These are phyloP conservation scores for Ustilago crameri DNA, from an alignment of 1,284 basidiomycete species.

Conservation along the genomic window DNA sequence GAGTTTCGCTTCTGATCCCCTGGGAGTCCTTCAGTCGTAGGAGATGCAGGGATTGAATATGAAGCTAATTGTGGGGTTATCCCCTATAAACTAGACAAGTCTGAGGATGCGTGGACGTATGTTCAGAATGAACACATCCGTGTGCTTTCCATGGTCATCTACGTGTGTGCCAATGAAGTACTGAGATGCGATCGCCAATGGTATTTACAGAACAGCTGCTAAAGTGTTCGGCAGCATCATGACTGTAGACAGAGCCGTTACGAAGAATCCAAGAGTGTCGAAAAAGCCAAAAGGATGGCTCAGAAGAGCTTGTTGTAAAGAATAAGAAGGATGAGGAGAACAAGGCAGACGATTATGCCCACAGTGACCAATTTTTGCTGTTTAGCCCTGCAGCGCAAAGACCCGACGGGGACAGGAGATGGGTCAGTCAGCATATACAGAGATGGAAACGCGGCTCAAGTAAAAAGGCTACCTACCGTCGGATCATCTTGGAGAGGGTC, in stretches of 20 bases:
- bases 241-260: neutral
- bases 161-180: neutral
- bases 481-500: slow-evolving; percentile 75
- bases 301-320: slow-evolving; percentile 64
- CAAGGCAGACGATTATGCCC: slow-evolving; percentile 64
- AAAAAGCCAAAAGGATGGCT: neutral
- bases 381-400: slow-evolving; percentile 55
- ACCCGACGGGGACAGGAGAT: neutral
- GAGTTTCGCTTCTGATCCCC: slow-evolving; percentile 25
- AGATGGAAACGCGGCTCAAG: neutral
- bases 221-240: neutral
- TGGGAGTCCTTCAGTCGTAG: slow-evolving; percentile 21
- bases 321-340: slow-evolving; percentile 67
- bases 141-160: no score
- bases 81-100: no score
- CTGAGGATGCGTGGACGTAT: neutral
- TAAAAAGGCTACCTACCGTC: slow-evolving; percentile 70
- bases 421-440: neutral
- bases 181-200: neutral
- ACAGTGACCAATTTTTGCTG: slow-evolving; percentile 66
- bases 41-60: no score
- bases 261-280: neutral
- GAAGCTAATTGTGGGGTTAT: no score
- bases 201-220: neutral
- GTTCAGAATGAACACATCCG: no score